A percentile compares a stretch with the other conserved stretches of the same genome.
Conservation (phyloP, 768 basidiomycete species). For the Tephrocybe sp. region DNA sequence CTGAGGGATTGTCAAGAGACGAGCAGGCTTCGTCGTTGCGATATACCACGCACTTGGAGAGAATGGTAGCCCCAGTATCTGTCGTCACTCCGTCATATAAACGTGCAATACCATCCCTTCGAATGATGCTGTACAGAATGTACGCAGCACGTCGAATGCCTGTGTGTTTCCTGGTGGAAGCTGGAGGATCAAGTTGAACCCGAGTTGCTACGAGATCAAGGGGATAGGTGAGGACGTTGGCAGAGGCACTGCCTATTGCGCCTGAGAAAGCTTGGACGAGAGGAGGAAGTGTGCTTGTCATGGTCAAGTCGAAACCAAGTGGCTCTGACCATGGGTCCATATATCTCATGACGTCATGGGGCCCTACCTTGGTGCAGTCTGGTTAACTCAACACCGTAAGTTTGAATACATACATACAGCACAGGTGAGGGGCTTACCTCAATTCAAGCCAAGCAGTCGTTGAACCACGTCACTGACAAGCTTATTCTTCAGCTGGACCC, state of each 20-base stretch:
- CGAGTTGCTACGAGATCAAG: constrained; percentile 57
- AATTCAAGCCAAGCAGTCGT: too few relatives aligned
- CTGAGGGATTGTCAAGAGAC: constrained; percentile 22
- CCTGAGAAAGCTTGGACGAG: constrained; percentile 41
- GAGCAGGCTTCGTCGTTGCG: not conserved
- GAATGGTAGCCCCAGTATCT: constrained; percentile 51
- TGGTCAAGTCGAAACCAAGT: constrained; percentile 17
- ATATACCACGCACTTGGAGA: constrained; percentile 44
- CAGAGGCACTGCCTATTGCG: constrained; percentile 51
- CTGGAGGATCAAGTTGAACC: constrained; percentile 37
- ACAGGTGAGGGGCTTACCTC: too few relatives aligned
- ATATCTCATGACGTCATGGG: too few relatives aligned
- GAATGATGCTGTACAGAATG: constrained; percentile 36
- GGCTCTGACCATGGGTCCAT: not conserved
- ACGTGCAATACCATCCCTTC: constrained; percentile 38
- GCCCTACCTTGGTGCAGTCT: too few relatives aligned
- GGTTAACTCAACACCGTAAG: too few relatives aligned
- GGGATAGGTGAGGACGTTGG: constrained; percentile 51
- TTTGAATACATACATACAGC: too few relatives aligned
- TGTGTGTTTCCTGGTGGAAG: constrained; percentile 18
- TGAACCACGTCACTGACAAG: too few relatives aligned
- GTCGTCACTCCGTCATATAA: constrained; percentile 50
- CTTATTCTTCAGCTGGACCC: too few relatives aligned
- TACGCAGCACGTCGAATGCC: constrained; percentile 30
- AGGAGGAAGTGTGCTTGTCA: constrained; percentile 60